A percentile compares a stretch with the other conserved stretches of the same genome.
phyloP scores from a whole-genome alignment of 2,329 filamentous ascomycete genomes.

The Diplodia mutila region DNA sequence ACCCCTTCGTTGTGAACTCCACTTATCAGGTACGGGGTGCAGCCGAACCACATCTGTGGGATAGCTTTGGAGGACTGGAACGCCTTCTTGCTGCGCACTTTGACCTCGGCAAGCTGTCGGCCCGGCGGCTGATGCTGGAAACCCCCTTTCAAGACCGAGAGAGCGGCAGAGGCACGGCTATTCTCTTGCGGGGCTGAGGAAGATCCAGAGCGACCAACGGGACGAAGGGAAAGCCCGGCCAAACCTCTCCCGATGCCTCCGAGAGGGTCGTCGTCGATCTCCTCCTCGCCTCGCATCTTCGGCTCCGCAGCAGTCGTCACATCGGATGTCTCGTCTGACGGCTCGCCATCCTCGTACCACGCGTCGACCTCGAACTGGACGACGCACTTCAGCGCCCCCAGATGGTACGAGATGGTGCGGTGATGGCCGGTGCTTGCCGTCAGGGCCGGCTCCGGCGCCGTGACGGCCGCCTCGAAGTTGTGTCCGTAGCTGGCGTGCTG shows the following conservation, averaged over 20 bases:
- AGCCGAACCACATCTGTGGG: background rate
- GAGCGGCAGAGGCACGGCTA: too few species aligned
- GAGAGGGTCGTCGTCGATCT: too few species aligned
- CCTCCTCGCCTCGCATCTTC: too few species aligned
- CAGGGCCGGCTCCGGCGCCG: background rate
- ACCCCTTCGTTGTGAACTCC: background rate
- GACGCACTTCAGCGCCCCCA: conserved; percentile 34
- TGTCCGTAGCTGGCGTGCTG: conserved; percentile 32
- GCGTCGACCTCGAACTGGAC: conserved; percentile 39
- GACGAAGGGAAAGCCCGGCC: too few species aligned
- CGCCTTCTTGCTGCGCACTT: background rate
- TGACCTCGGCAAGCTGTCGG: conserved; percentile 15
- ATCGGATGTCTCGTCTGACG: too few species aligned
- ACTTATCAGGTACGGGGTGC: background rate
- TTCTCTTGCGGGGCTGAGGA: too few species aligned
- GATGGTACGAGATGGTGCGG: conserved; percentile 32
- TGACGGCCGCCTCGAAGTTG: conserved; percentile 32
- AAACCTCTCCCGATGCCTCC: too few species aligned
- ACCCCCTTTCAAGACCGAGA: too few species aligned
- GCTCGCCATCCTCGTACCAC: conserved; percentile 27
- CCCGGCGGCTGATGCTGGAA: background rate
- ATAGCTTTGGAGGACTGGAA: background rate
- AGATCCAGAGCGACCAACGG: too few species aligned
- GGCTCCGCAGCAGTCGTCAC: too few species aligned
- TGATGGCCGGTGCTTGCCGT: conserved; percentile 28